Conservation (phyloP, 345 rosid genomes). For the Erucastrum elatum region DNA sequence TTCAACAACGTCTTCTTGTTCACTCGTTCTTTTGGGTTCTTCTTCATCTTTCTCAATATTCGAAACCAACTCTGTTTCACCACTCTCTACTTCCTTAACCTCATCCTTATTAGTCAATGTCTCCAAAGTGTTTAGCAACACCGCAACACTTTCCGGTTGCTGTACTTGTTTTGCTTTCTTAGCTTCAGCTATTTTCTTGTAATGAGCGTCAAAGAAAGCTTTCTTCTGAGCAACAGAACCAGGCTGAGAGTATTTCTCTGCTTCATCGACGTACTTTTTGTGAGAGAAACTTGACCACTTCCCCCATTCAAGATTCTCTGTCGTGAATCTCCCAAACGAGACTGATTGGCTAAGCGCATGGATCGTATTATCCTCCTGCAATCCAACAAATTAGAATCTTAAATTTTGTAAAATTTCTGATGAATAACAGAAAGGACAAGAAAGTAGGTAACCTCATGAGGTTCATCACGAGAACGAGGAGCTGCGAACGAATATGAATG, state of each 20-base stretch:
- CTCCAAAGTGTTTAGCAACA: constrained; percentile 33
- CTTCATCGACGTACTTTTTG: constrained; percentile 75
- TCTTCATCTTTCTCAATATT: constrained; percentile 8
- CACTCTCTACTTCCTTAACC: constrained; percentile 23
- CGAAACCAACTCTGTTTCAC: not conserved
- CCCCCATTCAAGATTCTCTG: constrained; percentile 89
- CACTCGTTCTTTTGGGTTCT: not conserved
- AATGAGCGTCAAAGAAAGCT: constrained; percentile 82
- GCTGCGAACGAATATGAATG: constrained; percentile 65
- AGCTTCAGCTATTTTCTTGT: constrained; percentile 64
- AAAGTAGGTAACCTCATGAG: constrained; percentile 55
- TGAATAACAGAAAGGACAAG: not conserved
- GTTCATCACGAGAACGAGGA: constrained; percentile 51
- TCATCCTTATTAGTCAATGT: constrained; percentile 30
- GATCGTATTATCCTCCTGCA: constrained; percentile 60
- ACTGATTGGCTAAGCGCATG: constrained; percentile 72
- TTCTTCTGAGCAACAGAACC: constrained; percentile 86
- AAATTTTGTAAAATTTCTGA: constrained; percentile 2
- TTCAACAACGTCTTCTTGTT: constrained; percentile 12
- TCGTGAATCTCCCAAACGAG: constrained; percentile 80
- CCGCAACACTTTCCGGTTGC: constrained; percentile 24
- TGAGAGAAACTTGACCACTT: constrained; percentile 84
- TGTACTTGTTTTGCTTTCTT: constrained; percentile 47
- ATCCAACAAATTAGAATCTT: not conserved
- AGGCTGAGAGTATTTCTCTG: constrained; percentile 65